Percentiles rank a stretch among this genome's conserved stretches.
phyloP scores from a whole-genome alignment of 768 basidiomycete genomes.

The Suillus bovinus region DNA sequence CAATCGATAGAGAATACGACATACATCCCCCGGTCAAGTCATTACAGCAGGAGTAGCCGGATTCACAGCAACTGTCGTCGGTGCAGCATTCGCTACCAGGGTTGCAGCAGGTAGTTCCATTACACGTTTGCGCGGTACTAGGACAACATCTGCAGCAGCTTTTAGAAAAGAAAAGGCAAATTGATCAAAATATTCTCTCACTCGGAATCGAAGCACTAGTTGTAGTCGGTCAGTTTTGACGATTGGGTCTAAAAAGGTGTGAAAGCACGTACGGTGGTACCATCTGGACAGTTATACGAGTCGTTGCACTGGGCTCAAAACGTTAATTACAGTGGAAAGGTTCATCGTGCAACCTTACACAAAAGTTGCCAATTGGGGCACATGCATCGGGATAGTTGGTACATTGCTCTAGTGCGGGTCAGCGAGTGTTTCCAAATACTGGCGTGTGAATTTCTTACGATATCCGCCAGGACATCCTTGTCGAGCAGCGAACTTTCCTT shows the following conservation, averaged over 20 bases:
- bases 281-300: conserved; percentile 14
- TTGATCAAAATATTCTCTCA: background rate
- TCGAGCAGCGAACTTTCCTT: conserved; percentile 1
- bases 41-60: conserved; percentile 20
- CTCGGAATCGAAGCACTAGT: conserved; percentile 14
- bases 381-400: conserved; percentile 20
- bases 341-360: conserved; percentile 14
- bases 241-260: background rate
- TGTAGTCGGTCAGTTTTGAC: background rate
- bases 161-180: background rate
- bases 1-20: conserved; percentile 1
- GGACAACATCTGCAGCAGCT: conserved; percentile 20
- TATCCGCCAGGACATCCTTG: background rate
- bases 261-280: conserved; percentile 14
- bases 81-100: background rate
- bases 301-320: conserved; percentile 16
- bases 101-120: conserved; percentile 14
- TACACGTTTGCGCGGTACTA: conserved; percentile 14
- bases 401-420: conserved; percentile 6
- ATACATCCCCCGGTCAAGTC: conserved; percentile 25
- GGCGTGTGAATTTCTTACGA: background rate
- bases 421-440: background rate
- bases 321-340: background rate
- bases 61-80: conserved; percentile 10
- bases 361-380: conserved; percentile 19